Evolutionary conservation across 2,329 filamentous ascomycete species (phyloP).

Genomic region (Ophiostoma piceae): DNA sequence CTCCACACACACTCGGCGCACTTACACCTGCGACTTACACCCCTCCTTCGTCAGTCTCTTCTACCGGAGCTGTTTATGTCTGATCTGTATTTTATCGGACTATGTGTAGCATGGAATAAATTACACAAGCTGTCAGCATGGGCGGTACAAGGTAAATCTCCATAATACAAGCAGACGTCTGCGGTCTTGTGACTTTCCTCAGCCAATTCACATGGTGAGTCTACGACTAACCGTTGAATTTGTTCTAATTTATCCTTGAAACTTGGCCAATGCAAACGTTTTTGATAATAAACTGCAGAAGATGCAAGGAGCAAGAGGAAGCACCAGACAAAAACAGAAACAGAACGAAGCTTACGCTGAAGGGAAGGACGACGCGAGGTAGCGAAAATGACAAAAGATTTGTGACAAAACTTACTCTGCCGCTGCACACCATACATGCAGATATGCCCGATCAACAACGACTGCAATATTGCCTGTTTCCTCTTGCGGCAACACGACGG

Average conservation of each 20-base stretch:
- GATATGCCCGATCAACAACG: slow-evolving; percentile 23
- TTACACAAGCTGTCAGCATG: not conserved
- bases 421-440: slow-evolving; percentile 24
- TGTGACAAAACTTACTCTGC: not conserved
- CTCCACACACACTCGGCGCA: slow-evolving; percentile 17
- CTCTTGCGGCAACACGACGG: not conserved
- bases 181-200: slow-evolving; percentile 4
- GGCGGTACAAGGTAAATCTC: not conserved
- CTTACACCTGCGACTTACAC: slow-evolving; percentile 12
- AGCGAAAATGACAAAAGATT: not conserved
- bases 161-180: slow-evolving; percentile 4
- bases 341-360: not conserved
- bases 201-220: not conserved
- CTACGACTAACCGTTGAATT: no score
- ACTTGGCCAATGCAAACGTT: no score
- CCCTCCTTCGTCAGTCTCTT: not conserved
- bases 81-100: not conserved
- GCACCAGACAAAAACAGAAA: not conserved
- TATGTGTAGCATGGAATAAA: not conserved
- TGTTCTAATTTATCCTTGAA: no score
- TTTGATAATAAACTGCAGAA: not conserved
- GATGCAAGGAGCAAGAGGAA: not conserved
- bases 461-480: not conserved
- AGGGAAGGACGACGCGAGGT: slow-evolving; percentile 6
- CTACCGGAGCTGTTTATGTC: no score